These are phyloP conservation scores for Penicillium simplicissimum DNA, from an alignment of 495 filamentous ascomycete species.

Conservation along the genomic window DNA sequence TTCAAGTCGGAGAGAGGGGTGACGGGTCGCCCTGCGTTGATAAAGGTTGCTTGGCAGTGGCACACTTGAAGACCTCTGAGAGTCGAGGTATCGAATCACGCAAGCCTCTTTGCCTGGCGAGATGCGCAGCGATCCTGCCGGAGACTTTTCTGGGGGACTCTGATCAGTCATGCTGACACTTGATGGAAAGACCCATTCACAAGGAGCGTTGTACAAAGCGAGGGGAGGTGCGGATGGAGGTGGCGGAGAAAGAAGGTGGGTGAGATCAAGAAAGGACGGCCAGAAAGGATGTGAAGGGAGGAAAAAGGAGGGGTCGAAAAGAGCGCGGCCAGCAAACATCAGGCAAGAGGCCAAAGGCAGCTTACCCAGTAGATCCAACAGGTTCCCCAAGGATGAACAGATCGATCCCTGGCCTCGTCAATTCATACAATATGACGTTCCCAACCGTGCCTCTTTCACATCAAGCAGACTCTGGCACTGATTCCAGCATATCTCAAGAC, in stretches of 20 bases:
- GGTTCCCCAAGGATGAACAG: background rate
- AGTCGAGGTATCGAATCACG: background rate
- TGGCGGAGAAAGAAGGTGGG: background rate
- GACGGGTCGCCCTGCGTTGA: background rate
- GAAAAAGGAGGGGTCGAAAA: background rate
- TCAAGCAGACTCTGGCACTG: background rate
- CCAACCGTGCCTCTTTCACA: background rate
- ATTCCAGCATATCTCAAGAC: background rate
- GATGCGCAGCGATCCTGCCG: background rate
- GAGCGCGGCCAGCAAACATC: background rate
- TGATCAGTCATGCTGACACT: slow-evolving; percentile 1
- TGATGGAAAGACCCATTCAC: background rate
- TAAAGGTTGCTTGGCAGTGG: background rate
- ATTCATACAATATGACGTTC: background rate
- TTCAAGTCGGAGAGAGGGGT: background rate
- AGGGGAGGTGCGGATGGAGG: background rate
- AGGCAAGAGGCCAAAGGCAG: background rate
- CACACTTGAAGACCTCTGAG: background rate
- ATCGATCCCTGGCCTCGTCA: slow-evolving; percentile 2
- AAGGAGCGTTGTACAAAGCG: background rate
- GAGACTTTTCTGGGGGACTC: background rate
- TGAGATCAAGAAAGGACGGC: background rate
- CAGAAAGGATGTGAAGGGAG: no score
- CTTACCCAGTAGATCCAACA: slow-evolving; percentile 1
- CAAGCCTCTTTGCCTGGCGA: background rate